Conservation (phyloP, 495 filamentous ascomycete species). For the Lasiosphaeria miniovina region DNA sequence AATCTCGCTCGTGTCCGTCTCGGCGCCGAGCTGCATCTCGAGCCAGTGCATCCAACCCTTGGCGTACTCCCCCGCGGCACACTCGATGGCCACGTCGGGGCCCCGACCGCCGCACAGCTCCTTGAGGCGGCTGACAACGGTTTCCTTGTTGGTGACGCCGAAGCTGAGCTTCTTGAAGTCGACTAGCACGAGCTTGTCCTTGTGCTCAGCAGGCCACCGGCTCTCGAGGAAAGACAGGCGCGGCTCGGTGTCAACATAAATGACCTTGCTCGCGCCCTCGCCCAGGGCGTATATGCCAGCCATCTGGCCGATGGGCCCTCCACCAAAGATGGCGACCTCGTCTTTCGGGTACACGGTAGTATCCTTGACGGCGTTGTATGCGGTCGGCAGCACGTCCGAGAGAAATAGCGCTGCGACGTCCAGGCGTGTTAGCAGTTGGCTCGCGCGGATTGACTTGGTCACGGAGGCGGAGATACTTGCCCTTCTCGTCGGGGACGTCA, state of each 20-base stretch:
- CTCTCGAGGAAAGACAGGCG: conserved; percentile 63
- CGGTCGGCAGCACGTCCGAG: conserved; percentile 74
- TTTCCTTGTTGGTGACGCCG: conserved; percentile 47
- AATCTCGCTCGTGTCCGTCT: conserved; percentile 85
- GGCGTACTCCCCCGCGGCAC: conserved; percentile 79
- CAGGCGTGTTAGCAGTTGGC: background rate
- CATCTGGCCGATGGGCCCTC: conserved; percentile 80
- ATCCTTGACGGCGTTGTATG: conserved; percentile 79
- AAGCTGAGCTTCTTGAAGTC: conserved; percentile 48
- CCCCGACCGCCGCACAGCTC: conserved; percentile 65
- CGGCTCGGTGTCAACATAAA: conserved; percentile 80
- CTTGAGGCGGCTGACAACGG: conserved; percentile 68
- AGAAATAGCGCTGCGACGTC: conserved; percentile 57
- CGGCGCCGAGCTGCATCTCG: conserved; percentile 67
- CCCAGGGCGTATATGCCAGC: conserved; percentile 65
- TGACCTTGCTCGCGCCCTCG: conserved; percentile 71
- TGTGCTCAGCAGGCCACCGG: conserved; percentile 51
- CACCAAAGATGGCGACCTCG: conserved; percentile 81
- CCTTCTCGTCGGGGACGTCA: conserved; percentile 80
- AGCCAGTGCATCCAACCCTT: conserved; percentile 81
- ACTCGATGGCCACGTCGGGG: conserved; percentile 78
- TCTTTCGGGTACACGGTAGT: conserved; percentile 77
- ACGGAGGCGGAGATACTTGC: conserved; percentile 34
- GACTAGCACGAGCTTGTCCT: conserved; percentile 40
- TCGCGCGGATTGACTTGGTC: background rate